Percentiles rank a stretch among this genome's conserved stretches.
Evolutionary conservation across 1,284 basidiomycete genomes (phyloP).

Genomic region (Sporisorium scitamineum): DNA sequence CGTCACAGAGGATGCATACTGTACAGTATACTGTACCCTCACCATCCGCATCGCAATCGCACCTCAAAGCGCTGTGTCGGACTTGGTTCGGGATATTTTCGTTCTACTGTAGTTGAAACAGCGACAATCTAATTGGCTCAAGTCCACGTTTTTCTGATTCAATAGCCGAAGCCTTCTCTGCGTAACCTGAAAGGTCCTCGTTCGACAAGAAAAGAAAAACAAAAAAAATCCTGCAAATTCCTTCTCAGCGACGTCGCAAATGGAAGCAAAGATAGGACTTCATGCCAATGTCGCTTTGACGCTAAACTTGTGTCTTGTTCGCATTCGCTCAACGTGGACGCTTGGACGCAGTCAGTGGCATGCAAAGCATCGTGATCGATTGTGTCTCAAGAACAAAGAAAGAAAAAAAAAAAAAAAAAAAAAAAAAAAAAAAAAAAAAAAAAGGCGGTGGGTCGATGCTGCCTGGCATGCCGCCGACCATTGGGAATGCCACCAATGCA

Average conservation of each 20-base stretch:
- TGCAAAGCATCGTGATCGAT: background rate
- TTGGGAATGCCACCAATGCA: too few relatives aligned
- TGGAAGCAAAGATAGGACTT: background rate
- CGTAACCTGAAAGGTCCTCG: slow-evolving; percentile 33
- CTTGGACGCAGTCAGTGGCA: background rate
- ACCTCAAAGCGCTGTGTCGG: background rate
- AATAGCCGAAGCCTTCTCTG: background rate
- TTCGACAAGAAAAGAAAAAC: background rate
- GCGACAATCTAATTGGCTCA: background rate
- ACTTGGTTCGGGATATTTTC: background rate
- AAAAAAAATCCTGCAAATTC: background rate
- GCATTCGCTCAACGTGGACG: background rate
- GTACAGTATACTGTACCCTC: too few relatives aligned
- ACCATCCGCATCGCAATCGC: background rate
- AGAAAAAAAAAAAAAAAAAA: background rate
- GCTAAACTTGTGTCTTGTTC: too few relatives aligned
- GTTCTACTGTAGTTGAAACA: background rate
- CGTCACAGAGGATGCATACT: background rate
- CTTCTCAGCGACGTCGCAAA: slow-evolving; percentile 8
- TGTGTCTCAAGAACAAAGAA: too few relatives aligned
- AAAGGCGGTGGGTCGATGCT: background rate
- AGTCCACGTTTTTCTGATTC: background rate
- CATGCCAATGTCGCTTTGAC: too few relatives aligned
- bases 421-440: background rate
- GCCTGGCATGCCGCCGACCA: too few relatives aligned